phyloP scores from a whole-genome alignment of 2,329 filamentous ascomycete genomes.

The Herpotrichia juniperi region DNA sequence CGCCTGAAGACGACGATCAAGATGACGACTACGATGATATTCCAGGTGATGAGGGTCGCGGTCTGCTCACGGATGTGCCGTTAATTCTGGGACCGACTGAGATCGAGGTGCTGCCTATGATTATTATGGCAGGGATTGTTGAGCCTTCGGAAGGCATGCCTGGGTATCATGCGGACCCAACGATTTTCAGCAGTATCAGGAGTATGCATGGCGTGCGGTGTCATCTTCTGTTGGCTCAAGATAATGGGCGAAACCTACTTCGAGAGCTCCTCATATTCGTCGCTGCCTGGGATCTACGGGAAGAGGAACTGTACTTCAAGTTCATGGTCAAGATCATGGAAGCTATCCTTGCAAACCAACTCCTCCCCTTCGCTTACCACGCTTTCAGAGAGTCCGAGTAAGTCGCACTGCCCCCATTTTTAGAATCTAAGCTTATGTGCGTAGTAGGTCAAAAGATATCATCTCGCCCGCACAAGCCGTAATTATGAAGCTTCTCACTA shows the following conservation, averaged over 20 bases:
- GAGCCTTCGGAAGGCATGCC: conserved; percentile 74
- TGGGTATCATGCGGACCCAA: conserved; percentile 56
- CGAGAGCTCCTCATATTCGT: conserved; percentile 94
- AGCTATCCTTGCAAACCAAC: conserved; percentile 84
- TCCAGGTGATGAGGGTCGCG: conserved; percentile 72
- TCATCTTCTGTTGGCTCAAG: conserved; percentile 85
- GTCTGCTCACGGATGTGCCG: conserved; percentile 89
- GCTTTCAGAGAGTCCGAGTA: conserved; percentile 73
- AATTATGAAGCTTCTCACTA: conserved; percentile 86
- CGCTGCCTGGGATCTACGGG: conserved; percentile 93
- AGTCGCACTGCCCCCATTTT: conserved; percentile 10
- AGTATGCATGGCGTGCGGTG: conserved; percentile 91
- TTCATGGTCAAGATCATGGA: conserved; percentile 96
- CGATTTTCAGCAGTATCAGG: conserved; percentile 62
- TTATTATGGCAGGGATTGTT: conserved; percentile 92
- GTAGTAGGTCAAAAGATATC: conserved; percentile 77
- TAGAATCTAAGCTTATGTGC: conserved; percentile 16
- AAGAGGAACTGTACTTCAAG: conserved; percentile 93
- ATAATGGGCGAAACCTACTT: conserved; percentile 87
- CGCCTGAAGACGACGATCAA: conserved; percentile 66
- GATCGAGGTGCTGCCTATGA: conserved; percentile 96
- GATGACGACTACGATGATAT: conserved; percentile 82
- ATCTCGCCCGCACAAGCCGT: conserved; percentile 95
- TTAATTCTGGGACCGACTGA: conserved; percentile 93
- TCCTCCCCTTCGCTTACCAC: conserved; percentile 92